Base-by-base conservation (phyloP, 331 rosid genomes). In the Prunus yedoensis region DNA sequence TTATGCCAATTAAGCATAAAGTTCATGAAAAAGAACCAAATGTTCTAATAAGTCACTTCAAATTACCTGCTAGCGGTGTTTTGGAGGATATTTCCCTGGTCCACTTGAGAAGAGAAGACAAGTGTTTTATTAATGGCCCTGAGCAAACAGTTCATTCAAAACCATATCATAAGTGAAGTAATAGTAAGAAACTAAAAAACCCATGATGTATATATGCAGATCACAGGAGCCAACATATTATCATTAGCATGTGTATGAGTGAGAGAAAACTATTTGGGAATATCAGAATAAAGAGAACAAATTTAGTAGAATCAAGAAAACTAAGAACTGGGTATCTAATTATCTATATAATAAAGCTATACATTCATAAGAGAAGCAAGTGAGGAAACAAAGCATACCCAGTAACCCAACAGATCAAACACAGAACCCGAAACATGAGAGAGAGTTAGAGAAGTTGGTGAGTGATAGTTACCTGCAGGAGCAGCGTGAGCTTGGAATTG, bases 91-190 rank as follows among this genome's bases (percentile, higher is more conserved):
- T 80, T 54, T 97, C 83, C 85, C 96, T 82, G 65, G 93, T 94
- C 99, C 99, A 92, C 76, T 86, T 91, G 76, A 91, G 84, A 60
- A 91, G 85, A 61, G 96, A 87, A 68, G 95, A 82, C 51, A 94
- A 27, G 74, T 90, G 99, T 71, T 79, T 94, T 63, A 90, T 81
- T 91, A 94, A 81, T 41, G 96, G 96, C 38, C 97, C 99, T 94
- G 87, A 78, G 73, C 59, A 76, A 75, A 28, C 73, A 74, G 72
- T 67, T 70, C 58, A 51, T 38, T 68, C 17, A 79, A 74, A 50
- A 53, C 27, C 70, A 80, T 57, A 51, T 58, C 6, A 59, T 49
- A 17, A 70, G 30, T 45, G 2, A 41, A 71, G 50, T 3, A 68
- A 28, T 3, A 50, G 10, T 2, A 49, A 46, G 16, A 59, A 41